A percentile compares a stretch with the other conserved stretches of the same genome.
phyloP scores from a whole-genome alignment of 768 basidiomycete species.

The Baorangia bicolor region DNA sequence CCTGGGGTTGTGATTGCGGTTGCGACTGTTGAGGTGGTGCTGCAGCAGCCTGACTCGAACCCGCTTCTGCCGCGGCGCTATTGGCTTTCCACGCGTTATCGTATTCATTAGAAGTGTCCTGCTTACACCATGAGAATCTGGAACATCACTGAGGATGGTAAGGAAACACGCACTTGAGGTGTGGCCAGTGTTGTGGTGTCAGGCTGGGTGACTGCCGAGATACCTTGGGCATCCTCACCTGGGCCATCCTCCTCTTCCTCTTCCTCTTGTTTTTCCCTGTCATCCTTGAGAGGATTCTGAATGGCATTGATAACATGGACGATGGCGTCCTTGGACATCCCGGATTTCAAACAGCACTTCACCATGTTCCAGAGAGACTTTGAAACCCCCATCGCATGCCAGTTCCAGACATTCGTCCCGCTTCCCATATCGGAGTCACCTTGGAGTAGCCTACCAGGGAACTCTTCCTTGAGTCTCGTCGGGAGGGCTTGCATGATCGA shows the following conservation, averaged over 20 bases:
- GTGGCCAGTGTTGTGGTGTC: constrained; percentile 23
- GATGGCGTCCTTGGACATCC: constrained; percentile 62
- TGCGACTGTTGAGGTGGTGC: constrained; percentile 26
- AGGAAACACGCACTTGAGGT: constrained; percentile 26
- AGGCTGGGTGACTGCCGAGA: constrained; percentile 22
- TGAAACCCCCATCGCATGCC: constrained; percentile 74
- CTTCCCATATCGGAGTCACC: constrained; percentile 57
- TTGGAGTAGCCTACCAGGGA: constrained; percentile 63
- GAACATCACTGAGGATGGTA: neutral
- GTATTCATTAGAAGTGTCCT: constrained; percentile 52
- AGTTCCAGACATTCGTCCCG: constrained; percentile 67
- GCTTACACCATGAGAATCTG: constrained; percentile 15
- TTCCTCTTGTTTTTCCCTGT: constrained; percentile 36
- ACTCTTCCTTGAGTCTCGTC: constrained; percentile 65
- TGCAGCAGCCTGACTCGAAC: constrained; percentile 22
- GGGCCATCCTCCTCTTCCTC: constrained; percentile 34
- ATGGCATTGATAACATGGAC: constrained; percentile 57
- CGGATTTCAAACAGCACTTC: constrained; percentile 52
- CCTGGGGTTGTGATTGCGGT: constrained; percentile 15
- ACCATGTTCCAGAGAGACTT: constrained; percentile 74
- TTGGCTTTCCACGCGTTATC: constrained; percentile 65
- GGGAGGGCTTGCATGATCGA: constrained; percentile 73
- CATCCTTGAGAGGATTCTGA: constrained; percentile 41
- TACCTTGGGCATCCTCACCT: constrained; percentile 31
- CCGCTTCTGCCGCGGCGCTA: constrained; percentile 39